Evolutionary conservation across 1,284 basidiomycete species (phyloP).

Genomic region (Ustilago shanxiensis): DNA sequence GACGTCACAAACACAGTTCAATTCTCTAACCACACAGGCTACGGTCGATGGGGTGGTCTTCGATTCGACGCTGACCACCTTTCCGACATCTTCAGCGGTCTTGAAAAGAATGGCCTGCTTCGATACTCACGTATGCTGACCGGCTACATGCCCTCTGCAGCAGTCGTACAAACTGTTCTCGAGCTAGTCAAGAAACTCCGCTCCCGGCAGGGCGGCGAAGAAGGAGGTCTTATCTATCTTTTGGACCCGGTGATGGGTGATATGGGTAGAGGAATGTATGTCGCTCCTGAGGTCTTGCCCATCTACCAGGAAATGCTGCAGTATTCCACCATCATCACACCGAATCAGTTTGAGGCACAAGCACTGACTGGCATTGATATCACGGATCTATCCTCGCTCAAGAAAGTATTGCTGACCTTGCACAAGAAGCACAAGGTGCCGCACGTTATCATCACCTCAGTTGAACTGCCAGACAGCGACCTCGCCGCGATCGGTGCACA

Average conservation of each 20-base stretch:
- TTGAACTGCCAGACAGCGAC: slow-evolving; percentile 71
- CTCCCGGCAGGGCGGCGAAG: slow-evolving; percentile 72
- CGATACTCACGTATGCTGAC: slow-evolving; percentile 63
- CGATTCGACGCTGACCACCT: slow-evolving; percentile 71
- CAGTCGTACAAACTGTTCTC: slow-evolving; percentile 79
- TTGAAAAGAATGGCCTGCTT: slow-evolving; percentile 60
- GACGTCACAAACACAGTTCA: slow-evolving; percentile 95
- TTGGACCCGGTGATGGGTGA: slow-evolving; percentile 80
- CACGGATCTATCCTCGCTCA: slow-evolving; percentile 77
- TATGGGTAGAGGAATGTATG: slow-evolving; percentile 77
- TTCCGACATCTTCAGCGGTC: slow-evolving; percentile 67
- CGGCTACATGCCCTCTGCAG: slow-evolving; percentile 87
- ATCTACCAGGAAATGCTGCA: slow-evolving; percentile 85
- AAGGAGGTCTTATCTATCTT: slow-evolving; percentile 78
- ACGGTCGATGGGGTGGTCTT: slow-evolving; percentile 71
- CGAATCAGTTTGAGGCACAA: slow-evolving; percentile 99
- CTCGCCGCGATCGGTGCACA: slow-evolving; percentile 47
- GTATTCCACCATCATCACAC: slow-evolving; percentile 89
- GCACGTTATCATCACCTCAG: slow-evolving; percentile 91
- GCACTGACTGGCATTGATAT: slow-evolving; percentile 72
- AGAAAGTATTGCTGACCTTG: slow-evolving; percentile 78
- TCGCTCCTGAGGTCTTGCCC: slow-evolving; percentile 87
- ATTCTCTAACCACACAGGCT: slow-evolving; percentile 86
- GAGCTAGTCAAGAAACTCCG: slow-evolving; percentile 78
- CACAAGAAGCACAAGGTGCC: slow-evolving; percentile 82